phyloP scores from a whole-genome alignment of 768 basidiomycete genomes.

The Lepiota subincarnata region DNA sequence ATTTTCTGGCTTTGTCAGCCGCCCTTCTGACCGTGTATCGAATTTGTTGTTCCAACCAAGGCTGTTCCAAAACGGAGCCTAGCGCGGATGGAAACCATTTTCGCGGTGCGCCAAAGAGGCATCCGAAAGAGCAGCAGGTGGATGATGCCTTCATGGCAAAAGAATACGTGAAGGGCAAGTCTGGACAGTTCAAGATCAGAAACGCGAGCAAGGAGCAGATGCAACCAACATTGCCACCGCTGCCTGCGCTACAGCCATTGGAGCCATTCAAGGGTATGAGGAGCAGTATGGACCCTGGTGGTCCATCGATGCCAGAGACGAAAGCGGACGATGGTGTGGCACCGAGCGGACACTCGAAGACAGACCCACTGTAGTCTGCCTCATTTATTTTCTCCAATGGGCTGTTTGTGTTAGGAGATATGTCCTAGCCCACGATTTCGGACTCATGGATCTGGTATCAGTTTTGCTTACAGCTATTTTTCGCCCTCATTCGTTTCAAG shows the following conservation, averaged over 20 bases:
- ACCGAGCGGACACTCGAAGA: background rate
- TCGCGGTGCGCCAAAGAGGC: background rate
- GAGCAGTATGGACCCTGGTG: background rate
- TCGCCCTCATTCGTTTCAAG: no score
- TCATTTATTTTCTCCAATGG: no score
- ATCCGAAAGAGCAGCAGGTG: background rate
- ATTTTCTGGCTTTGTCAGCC: conserved; percentile 4
- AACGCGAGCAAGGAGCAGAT: background rate
- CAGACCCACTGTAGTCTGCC: no score
- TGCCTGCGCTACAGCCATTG: conserved; percentile 8
- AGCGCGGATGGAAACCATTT: background rate
- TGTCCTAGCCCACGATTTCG: no score
- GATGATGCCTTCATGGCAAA: no score
- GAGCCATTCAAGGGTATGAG: conserved; percentile 6
- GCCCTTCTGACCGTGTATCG: background rate
- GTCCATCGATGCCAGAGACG: background rate
- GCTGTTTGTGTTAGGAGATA: no score
- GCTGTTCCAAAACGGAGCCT: conserved; percentile 1
- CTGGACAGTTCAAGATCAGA: background rate
- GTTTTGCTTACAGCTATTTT: no score
- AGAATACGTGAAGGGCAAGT: background rate
- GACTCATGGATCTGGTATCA: no score
- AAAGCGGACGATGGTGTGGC: background rate
- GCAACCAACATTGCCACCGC: conserved; percentile 7
- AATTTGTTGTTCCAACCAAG: background rate